Evolutionary conservation across 495 filamentous ascomycete species (phyloP), one percentile per base, ranked within the genome.

Genomic region (Hypoxylon rickii): DNA sequence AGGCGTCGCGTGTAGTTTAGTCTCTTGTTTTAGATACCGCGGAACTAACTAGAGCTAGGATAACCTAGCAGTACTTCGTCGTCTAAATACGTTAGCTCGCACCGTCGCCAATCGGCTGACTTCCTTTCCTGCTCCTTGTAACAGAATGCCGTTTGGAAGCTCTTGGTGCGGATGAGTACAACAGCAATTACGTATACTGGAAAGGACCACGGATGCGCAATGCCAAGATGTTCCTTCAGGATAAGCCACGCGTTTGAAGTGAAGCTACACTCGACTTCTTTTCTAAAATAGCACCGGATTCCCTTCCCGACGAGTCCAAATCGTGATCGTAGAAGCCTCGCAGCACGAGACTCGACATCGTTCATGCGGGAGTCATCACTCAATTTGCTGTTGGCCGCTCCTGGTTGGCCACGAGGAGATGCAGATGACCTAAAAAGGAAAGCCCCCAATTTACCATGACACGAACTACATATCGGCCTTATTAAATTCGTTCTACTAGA

Each of bases 351-450:
- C 58, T 49, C 54, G 44, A 45, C 39, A 37, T 55, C 32, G 49
- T 47, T n/a, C n/a, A 38, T 41, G 44, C 45, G 41, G 45, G 46
- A 43, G 38, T 63, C 53, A 53, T 58, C 53, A 52, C 59, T 53
- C 53, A 54, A 50, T 57, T 49, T 20, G 12, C 41, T 33, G 51
- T 47, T 63, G 53, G 51, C 51, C 54, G 52, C 56, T 50, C 63
- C 63, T 63, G 54, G 66, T 69, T 69, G 66, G 66, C 40, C 56
- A 43, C 51, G 42, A 60, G 7, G 42, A 58, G 51, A 51, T 69
- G 66, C 66, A 69, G 16, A 60, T 55, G 57, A 60, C 66, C 63
- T 39, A 57, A 66, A 69, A 51, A 44, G 66, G 66, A 61, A 69
- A 51, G 52, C 49, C 8, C 22, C 51, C 45, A 55, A 58, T 51